phyloP scores from a whole-genome alignment of 2,329 filamentous ascomycete genomes.

The Pseudocercospora ulei region DNA sequence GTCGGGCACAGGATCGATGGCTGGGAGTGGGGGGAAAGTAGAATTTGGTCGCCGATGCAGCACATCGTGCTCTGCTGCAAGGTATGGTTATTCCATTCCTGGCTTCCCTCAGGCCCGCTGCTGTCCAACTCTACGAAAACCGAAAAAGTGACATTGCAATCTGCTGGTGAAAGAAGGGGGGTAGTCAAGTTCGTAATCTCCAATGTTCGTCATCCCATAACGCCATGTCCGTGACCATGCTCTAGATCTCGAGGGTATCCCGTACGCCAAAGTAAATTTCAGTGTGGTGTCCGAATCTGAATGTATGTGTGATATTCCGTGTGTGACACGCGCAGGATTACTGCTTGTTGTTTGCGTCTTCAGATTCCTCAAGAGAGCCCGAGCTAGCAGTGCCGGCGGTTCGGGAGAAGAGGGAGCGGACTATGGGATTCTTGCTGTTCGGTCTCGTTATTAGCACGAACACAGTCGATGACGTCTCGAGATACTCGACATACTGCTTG shows the following conservation, averaged over 20 bases:
- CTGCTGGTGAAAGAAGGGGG: no score
- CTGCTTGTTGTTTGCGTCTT: slow-evolving; percentile 20
- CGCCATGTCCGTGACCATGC: slow-evolving; percentile 6
- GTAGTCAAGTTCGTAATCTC: no score
- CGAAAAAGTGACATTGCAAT: slow-evolving; percentile 13
- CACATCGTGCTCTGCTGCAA: no score
- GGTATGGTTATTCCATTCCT: no score
- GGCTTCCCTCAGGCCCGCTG: no score
- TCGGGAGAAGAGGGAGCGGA: slow-evolving; percentile 23
- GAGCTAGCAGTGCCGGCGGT: slow-evolving; percentile 19
- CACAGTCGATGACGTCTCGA: no score
- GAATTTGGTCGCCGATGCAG: no score
- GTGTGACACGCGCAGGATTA: not conserved
- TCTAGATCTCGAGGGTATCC: slow-evolving; percentile 2
- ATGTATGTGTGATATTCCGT: not conserved
- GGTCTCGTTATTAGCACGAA: slow-evolving; percentile 5
- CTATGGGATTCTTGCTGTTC: slow-evolving; percentile 21
- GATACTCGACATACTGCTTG: slow-evolving; percentile 44
- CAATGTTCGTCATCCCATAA: slow-evolving; percentile 1
- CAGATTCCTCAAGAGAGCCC: slow-evolving; percentile 18
- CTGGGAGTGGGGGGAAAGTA: no score
- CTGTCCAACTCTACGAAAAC: slow-evolving; percentile 5
- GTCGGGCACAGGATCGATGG: no score
- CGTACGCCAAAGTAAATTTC: not conserved
- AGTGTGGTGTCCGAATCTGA: not conserved